These are phyloP conservation scores for Centella asiatica DNA, from an alignment of 129 eudicot species.

Conservation along the genomic window DNA sequence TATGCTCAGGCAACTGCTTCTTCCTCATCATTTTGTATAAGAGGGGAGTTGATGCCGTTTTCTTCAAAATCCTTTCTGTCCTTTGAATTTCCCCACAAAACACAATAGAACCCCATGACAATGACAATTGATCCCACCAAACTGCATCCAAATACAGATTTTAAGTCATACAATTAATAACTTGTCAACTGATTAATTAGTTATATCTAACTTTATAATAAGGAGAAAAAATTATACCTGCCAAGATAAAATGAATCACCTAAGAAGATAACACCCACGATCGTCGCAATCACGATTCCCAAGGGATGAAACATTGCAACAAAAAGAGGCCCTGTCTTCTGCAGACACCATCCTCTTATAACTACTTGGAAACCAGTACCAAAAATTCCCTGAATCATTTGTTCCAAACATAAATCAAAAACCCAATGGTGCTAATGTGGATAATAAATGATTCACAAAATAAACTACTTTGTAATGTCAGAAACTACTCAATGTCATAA, in stretches of 20 bases:
- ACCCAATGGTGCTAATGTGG: too few species aligned
- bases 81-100: conserved; percentile 86
- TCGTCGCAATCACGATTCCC: conserved; percentile 63
- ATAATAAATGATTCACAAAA: too few species aligned
- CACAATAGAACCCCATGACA: conserved; percentile 68
- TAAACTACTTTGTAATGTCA: not conserved
- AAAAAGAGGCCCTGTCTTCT: conserved; percentile 66
- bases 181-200: too few species aligned
- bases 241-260: conserved; percentile 81
- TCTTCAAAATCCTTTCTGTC: conserved; percentile 28
- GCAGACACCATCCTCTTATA: conserved; percentile 60
- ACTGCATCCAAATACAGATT: conserved; percentile 32
- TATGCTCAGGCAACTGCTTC: too few species aligned
- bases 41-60: conserved; percentile 27
- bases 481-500: not conserved
- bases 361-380: conserved; percentile 84
- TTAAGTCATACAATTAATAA: not conserved
- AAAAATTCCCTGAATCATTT: conserved; percentile 49
- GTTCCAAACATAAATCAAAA: too few species aligned
- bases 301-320: conserved; percentile 87
- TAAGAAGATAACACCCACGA: conserved; percentile 41
- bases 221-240: too few species aligned
- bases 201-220: too few species aligned
- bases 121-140: conserved; percentile 65
- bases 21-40: conserved; percentile 47